Evolutionary conservation across 2,329 filamentous ascomycete species (phyloP), one percentile per base, ranked within the genome.

Genomic region (Biscogniauxia sp.): DNA sequence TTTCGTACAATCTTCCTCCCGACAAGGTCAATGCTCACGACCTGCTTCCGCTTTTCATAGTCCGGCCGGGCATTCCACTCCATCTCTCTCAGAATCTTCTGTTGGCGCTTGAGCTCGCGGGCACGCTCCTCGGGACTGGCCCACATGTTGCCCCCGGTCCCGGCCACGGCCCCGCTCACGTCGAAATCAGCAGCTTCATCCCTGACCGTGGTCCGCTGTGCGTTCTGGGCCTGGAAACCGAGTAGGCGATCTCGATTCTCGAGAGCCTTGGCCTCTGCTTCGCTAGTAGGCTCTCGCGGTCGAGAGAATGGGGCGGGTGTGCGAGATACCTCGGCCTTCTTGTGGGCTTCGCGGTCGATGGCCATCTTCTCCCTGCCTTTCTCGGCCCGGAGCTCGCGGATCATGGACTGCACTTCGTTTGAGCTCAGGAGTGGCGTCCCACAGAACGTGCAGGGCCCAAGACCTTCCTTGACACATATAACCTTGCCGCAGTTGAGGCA

Each of bases 391-490:
- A 99, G 82, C 69, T 94, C 88, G 25, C 85, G 84, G 54, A 98
- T 90, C 86, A 99, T 97, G 37, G 84, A 86, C 69, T 96, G 89
- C 9, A 97, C 86, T 58, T 98, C 93, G 3, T 84, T 78, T 0
- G 85, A 74, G 28, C 83, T 88, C 7, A 99, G 79, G 0, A 99
- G 79, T 0, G 92, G 86, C 0, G 84, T 82, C 0, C 88, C 87
- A 77, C 95, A 99, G 72, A 91, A 97, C 0, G 94, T 97, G 75
- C 95, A 99, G 0, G 94, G 94, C 0, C 94, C 94, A 0, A 98
- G 82, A 0, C 95, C 95, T 76, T 99, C 93, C 70, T 95, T 93
- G 23, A 96, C 87, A 74, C 95, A 99, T 58, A 98, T 89, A 13
- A 99, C 92, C 74, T 98, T 98, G 61, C 95, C 95, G 70, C 95